Conservation (phyloP, 2,329 filamentous ascomycete genomes). For the Penicillium sp. region DNA sequence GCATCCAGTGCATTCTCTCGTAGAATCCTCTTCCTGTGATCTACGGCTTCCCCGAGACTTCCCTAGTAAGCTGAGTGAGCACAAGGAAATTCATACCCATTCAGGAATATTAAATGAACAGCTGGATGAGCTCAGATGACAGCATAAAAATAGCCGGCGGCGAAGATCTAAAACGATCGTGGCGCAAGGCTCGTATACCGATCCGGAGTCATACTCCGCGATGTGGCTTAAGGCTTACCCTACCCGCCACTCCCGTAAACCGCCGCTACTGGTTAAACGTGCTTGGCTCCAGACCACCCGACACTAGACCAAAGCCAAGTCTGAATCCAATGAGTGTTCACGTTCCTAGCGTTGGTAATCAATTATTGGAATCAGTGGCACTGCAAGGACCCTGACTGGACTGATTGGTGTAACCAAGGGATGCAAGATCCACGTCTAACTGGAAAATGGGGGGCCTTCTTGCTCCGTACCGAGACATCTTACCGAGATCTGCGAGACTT, state of each 20-base stretch:
- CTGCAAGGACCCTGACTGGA: background rate
- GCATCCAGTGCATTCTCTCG: too few relatives aligned
- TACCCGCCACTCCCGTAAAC: background rate
- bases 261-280: background rate
- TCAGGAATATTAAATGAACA: background rate
- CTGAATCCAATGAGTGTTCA: background rate
- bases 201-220: background rate
- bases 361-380: constrained; percentile 5
- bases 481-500: constrained; percentile 10
- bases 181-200: background rate
- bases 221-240: background rate
- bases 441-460: background rate
- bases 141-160: background rate
- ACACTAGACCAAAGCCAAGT: background rate
- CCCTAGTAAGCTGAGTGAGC: background rate
- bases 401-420: background rate
- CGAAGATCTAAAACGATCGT: background rate
- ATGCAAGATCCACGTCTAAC: background rate
- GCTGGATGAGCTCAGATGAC: background rate
- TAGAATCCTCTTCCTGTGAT: background rate
- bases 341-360: constrained; percentile 4
- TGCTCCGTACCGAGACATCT: constrained; percentile 10
- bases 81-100: background rate
- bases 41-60: background rate
- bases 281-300: background rate